A percentile compares a stretch with the other conserved stretches of the same genome.
phyloP scores from a whole-genome alignment of 306 rosid genomes.

The Begonia masoniana region DNA sequence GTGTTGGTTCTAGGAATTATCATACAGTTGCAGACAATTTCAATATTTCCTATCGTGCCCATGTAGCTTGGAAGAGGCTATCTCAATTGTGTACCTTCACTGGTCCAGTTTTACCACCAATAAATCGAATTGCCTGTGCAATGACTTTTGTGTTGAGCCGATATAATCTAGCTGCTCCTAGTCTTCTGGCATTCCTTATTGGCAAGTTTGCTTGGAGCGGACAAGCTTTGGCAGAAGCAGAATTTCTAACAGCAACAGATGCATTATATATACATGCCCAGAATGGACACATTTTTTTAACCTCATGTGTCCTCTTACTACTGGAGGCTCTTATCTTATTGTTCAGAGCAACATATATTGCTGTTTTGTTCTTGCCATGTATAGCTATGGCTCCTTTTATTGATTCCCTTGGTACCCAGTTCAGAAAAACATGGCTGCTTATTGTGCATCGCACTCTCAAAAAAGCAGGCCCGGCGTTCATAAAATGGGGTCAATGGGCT shows the following conservation, averaged over 20 bases:
- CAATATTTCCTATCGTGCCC: constrained; percentile 30
- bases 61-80: constrained; percentile 41
- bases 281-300: constrained; percentile 34
- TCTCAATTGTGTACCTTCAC: constrained; percentile 28
- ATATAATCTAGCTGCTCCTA: constrained; percentile 50
- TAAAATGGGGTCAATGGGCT: constrained; percentile 94
- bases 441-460: constrained; percentile 44
- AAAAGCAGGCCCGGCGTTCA: constrained; percentile 71
- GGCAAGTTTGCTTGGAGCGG: constrained; percentile 43
- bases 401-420: constrained; percentile 30
- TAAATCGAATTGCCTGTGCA: constrained; percentile 45
- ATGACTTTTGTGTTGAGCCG: constrained; percentile 54
- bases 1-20: constrained; percentile 21
- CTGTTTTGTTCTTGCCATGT: constrained; percentile 55
- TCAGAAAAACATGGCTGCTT: constrained; percentile 54
- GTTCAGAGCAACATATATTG: constrained; percentile 47
- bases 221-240: constrained; percentile 33
- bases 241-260: constrained; percentile 29
- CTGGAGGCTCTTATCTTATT: constrained; percentile 44
- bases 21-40: constrained; percentile 16
- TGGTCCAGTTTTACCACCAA: constrained; percentile 33
- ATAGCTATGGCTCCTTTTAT: constrained; percentile 56
- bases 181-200: constrained; percentile 37
- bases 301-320: constrained; percentile 25
- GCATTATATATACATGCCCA: constrained; percentile 25